phyloP scores from a whole-genome alignment of 495 filamentous ascomycete genomes.

The Tuber melanosporum region DNA sequence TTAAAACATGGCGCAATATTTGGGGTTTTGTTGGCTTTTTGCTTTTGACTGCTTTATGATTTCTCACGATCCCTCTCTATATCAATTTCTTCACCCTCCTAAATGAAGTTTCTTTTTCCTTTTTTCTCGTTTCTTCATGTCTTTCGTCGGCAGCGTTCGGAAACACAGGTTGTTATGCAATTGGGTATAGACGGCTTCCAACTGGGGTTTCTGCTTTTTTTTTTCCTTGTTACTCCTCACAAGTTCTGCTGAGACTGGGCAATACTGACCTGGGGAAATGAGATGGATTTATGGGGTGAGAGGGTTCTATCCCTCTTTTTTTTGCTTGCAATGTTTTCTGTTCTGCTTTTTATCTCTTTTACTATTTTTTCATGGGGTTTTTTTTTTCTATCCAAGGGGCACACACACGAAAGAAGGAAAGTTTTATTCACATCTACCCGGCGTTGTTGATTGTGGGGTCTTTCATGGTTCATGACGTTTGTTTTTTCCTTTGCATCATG shows the following conservation, averaged over 20 bases:
- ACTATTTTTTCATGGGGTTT: slow-evolving; percentile 45
- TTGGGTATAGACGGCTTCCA: slow-evolving; percentile 39
- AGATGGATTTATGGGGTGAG: slow-evolving; percentile 35
- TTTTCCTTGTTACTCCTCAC: slow-evolving; percentile 44
- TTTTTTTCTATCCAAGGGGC: slow-evolving; percentile 15
- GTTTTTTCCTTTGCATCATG: slow-evolving; percentile 21
- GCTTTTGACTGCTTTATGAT: slow-evolving; percentile 51
- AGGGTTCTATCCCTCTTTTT: not conserved
- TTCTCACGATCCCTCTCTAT: slow-evolving; percentile 42
- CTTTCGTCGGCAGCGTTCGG: slow-evolving; percentile 38
- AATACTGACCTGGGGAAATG: slow-evolving; percentile 43
- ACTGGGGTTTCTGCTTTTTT: slow-evolving; percentile 40
- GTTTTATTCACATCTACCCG: slow-evolving; percentile 38
- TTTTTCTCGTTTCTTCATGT: slow-evolving; percentile 39
- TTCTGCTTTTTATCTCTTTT: slow-evolving; percentile 42
- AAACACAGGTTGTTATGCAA: slow-evolving; percentile 39
- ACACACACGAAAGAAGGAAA: slow-evolving; percentile 26
- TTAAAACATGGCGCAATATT: slow-evolving; percentile 43
- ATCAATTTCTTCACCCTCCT: slow-evolving; percentile 36
- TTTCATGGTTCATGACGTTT: slow-evolving; percentile 32
- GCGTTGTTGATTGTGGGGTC: slow-evolving; percentile 37
- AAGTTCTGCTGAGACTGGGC: slow-evolving; percentile 48
- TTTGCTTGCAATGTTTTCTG: slow-evolving; percentile 33
- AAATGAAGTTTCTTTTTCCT: slow-evolving; percentile 41
- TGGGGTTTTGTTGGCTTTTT: slow-evolving; percentile 48